phyloP scores from a whole-genome alignment of 129 eudicot species.

The Solidago caesia region DNA sequence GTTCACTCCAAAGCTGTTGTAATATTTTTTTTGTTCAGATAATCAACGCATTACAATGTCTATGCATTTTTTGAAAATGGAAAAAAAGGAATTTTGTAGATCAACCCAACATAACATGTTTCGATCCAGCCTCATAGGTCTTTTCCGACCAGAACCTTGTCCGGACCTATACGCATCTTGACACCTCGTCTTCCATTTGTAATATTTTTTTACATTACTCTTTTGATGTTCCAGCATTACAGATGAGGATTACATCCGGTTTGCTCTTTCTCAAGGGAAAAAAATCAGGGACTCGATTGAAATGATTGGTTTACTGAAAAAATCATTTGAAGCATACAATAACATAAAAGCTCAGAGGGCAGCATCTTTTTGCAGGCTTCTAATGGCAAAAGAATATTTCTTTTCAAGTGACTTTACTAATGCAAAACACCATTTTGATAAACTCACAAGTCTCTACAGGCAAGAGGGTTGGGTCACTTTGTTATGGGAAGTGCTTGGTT shows the following conservation, averaged over 20 bases:
- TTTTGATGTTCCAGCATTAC: conserved; percentile 53
- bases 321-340: conserved; percentile 64
- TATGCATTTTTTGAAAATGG: background rate
- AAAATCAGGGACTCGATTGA: conserved; percentile 76
- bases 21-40: background rate
- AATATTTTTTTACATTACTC: background rate
- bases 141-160: background rate
- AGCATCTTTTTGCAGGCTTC: conserved; percentile 71
- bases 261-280: conserved; percentile 66
- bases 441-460: conserved; percentile 67
- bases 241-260: conserved; percentile 69
- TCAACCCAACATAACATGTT: background rate
- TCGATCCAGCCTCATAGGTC: background rate
- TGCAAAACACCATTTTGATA: conserved; percentile 61
- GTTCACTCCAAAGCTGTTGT: background rate
- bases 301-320: conserved; percentile 73
- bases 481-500: conserved; percentile 91
- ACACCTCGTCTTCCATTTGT: background rate
- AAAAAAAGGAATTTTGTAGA: background rate
- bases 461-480: conserved; percentile 88
- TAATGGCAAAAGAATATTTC: conserved; percentile 82
- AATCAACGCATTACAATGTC: background rate
- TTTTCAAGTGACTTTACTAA: conserved; percentile 43
- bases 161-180: background rate
- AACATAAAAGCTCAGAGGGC: conserved; percentile 51